Conservation (phyloP, 2,329 filamentous ascomycete genomes). For the Talaromyces piceae region DNA sequence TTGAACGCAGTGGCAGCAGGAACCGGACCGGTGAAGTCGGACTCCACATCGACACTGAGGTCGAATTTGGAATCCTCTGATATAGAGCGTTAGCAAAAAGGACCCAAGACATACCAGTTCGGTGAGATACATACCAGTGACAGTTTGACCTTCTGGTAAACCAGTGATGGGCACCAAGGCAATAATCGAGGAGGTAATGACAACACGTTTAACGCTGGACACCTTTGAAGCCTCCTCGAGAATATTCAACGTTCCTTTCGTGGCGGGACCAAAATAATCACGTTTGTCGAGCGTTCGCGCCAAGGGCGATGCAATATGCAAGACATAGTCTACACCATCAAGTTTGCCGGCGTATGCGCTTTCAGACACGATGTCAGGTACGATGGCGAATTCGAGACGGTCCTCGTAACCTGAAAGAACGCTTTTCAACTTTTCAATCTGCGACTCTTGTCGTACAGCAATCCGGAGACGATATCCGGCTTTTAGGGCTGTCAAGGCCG, state of each 20-base stretch:
- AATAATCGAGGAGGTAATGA: conserved; percentile 8
- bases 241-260: conserved; percentile 15
- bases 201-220: conserved; percentile 18
- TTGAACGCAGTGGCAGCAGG: conserved; percentile 14
- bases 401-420: conserved; percentile 8
- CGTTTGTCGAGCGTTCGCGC: conserved; percentile 11
- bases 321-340: conserved; percentile 13
- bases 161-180: neutral
- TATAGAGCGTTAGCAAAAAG: neutral
- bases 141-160: neutral
- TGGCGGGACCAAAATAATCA: conserved; percentile 17
- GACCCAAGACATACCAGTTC: neutral
- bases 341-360: conserved; percentile 11
- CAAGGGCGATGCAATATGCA: conserved; percentile 18
- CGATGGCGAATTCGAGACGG: conserved; percentile 12
- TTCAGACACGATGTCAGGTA: conserved; percentile 14
- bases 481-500: conserved; percentile 10
- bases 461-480: conserved; percentile 16
- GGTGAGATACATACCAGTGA: neutral
- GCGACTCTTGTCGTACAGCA: conserved; percentile 13
- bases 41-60: neutral
- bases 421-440: conserved; percentile 9
- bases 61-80: neutral
- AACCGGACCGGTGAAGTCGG: neutral
- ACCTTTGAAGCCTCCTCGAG: conserved; percentile 14